Base-by-base conservation (phyloP, 768 basidiomycete species). In the Boletus subcaerulescens region DNA sequence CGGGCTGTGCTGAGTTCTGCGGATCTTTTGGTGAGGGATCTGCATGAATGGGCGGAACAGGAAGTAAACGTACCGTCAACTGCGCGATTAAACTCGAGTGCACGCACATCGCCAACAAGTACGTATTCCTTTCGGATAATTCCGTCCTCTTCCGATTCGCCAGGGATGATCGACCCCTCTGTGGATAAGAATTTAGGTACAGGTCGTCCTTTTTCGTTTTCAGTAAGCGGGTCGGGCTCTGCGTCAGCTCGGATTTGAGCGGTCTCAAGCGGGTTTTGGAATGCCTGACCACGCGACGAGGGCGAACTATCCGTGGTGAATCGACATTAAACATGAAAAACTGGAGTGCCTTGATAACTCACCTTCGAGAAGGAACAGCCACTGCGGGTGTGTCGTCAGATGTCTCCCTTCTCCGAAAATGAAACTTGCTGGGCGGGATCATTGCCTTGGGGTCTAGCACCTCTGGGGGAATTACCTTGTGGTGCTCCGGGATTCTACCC, bases 71-170 rank as follows among this genome's bases (percentile, higher is more conserved):
- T 57, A 90, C 95, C 95, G 74, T 98, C 96, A 2, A 96, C 88
- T 3, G 93, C 83, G 15, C 85, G 84, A 67, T 92, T 93, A 68
- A 98, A 92, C 67, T 98, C 95, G 3, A 98, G 89, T 2, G 91
- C 91, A 47, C 87, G 80, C 50, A 82, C 84, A 69, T 99, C 93
- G 41, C 89, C 94, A 2, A 98, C 91, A 1, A 99, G 81, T 0
- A 98, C 96, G 62, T 99, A 99, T 65, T 98, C 96, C 58, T 85
- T 80, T 49, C 87, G 80, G 46, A 92, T 76, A 47, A 86, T 75
- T 0, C 88, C 88, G 64, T 91, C 89, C 65, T 92, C 89, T 64
- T 91, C 90, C 0, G 86, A 88, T 68, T 92, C 89, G 4, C 90
- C 90, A 12, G 89, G 89, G 48, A 91, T 91, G 53, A 81, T 69